These are phyloP conservation scores for Coemansia biformis DNA, from an alignment of 192 early-diverging fungal species.

Conservation along the genomic window DNA sequence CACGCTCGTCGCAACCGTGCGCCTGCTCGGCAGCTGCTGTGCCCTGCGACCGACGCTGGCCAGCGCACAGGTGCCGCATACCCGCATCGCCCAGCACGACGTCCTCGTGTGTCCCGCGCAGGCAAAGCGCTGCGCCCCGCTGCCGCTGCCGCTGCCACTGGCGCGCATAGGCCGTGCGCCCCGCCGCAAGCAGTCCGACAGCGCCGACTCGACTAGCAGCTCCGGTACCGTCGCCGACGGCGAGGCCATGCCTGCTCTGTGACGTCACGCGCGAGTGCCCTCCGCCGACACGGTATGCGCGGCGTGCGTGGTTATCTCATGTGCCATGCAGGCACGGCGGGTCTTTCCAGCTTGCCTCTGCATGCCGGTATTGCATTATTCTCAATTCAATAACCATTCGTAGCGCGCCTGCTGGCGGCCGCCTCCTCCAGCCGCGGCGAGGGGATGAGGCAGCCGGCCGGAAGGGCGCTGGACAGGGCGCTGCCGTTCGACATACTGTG, in stretches of 20 bases:
- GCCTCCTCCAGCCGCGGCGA: constrained; percentile 1
- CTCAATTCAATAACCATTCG: no score
- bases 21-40: constrained; percentile 6
- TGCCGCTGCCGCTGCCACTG: no score
- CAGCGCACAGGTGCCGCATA: constrained; percentile 4
- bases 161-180: no score
- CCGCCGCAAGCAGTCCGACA: no score
- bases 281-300: no score
- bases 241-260: not conserved
- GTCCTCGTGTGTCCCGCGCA: not conserved
- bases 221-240: not conserved
- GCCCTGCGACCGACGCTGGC: constrained; percentile 11
- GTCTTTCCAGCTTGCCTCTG: no score
- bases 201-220: no score
- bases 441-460: not conserved
- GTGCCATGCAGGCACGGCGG: no score
- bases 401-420: no score
- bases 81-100: constrained; percentile 1
- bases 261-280: no score
- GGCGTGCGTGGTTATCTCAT: no score
- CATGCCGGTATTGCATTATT: no score
- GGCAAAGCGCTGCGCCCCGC: not conserved
- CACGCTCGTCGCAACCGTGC: not conserved
- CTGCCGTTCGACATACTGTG: constrained; percentile 48
- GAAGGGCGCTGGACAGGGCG: constrained; percentile 13